Evolutionary conservation across 371 early-diverging fungal species (phyloP).

Genomic region (Syncephalastrum monosporum): DNA sequence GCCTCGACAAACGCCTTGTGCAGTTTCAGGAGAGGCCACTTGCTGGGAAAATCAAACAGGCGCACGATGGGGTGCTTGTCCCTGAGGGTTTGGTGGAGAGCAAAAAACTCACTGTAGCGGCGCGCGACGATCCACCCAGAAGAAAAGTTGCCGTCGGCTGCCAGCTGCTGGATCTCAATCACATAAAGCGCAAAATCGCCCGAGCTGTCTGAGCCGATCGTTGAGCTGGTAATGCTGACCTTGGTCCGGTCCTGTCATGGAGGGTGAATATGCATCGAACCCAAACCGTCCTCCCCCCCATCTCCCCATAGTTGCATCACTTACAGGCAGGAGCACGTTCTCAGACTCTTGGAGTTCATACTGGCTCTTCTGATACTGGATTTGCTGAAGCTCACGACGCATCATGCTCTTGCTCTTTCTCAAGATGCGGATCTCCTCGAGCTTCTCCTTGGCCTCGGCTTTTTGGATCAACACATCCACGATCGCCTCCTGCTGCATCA

Average conservation of each 20-base stretch:
- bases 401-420: conserved; percentile 59
- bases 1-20: conserved; percentile 68
- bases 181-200: conserved; percentile 75
- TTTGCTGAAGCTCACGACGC: conserved; percentile 59
- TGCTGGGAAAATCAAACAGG: conserved; percentile 73
- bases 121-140: conserved; percentile 81
- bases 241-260: conserved; percentile 54
- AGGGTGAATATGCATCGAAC: not conserved
- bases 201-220: conserved; percentile 51
- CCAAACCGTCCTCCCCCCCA: too few species aligned
- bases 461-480: conserved; percentile 64
- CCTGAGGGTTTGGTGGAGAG: conserved; percentile 70
- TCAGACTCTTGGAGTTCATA: conserved; percentile 67
- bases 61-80: conserved; percentile 56
- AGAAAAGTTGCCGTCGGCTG: conserved; percentile 44
- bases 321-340: conserved; percentile 66
- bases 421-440: conserved; percentile 58
- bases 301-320: conserved; percentile 6
- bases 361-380: conserved; percentile 65
- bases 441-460: conserved; percentile 49
- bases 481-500: conserved; percentile 67
- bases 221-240: conserved; percentile 58
- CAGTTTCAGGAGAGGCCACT: conserved; percentile 63
- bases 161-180: conserved; percentile 76
- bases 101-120: conserved; percentile 80